A percentile compares a stretch with the other conserved stretches of the same genome.
phyloP scores from a whole-genome alignment of 1,139 yeast genomes.

The Tardiomyces digboiensis region DNA sequence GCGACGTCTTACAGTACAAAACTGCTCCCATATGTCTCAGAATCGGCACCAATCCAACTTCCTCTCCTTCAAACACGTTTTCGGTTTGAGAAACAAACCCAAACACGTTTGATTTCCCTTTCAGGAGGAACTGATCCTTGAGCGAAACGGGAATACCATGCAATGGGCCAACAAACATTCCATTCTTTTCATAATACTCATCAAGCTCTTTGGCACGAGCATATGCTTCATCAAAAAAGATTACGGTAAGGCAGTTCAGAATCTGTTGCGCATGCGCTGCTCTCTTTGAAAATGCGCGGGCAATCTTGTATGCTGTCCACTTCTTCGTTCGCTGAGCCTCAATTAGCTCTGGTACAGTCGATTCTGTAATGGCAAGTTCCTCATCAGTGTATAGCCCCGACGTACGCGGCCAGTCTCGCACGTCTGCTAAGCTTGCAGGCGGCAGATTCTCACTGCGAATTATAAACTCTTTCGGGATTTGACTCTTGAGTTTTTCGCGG shows the following conservation, averaged over 20 bases:
- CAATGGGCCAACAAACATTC: conserved; percentile 37
- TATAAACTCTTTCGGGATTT: not conserved
- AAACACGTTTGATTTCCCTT: conserved; percentile 23
- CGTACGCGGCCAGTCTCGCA: not conserved
- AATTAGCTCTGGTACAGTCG: not conserved
- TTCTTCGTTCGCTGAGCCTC: not conserved
- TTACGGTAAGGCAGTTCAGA: conserved; percentile 21
- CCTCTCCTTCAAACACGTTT: conserved; percentile 16
- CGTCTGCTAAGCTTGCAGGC: not conserved
- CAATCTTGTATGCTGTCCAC: conserved; percentile 31
- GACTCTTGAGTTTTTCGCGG: not conserved
- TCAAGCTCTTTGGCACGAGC: conserved; percentile 37
- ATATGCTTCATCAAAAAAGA: conserved; percentile 17
- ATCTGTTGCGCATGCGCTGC: conserved; percentile 45
- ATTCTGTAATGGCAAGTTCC: not conserved
- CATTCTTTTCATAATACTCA: conserved; percentile 21
- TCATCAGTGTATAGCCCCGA: not conserved
- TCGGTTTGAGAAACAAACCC: conserved; percentile 29
- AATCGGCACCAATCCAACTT: conserved; percentile 34
- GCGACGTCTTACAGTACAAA: conserved; percentile 44
- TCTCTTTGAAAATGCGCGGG: conserved; percentile 42
- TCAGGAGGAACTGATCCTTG: conserved; percentile 37
- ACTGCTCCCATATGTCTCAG: conserved; percentile 35
- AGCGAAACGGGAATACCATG: conserved; percentile 50
- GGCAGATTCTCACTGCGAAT: not conserved